Conservation (phyloP, 1,284 basidiomycete species). For the Tilletia walkeri region DNA sequence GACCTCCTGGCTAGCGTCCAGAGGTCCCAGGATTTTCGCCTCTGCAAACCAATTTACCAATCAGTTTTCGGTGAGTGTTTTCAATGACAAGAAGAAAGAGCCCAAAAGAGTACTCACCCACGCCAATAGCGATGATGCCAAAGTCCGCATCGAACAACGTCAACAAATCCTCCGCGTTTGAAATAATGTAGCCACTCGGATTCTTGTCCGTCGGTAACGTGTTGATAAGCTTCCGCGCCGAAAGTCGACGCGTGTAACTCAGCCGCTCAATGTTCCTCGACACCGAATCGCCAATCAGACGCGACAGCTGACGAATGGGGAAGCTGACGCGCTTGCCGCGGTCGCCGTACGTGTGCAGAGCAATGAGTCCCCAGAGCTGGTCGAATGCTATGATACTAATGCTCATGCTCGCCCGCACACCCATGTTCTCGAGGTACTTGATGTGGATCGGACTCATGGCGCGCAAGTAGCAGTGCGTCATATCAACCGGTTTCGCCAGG, state of each 20-base stretch:
- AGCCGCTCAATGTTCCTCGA: conserved; percentile 79
- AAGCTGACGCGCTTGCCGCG: conserved; percentile 80
- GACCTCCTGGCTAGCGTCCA: conserved; percentile 79
- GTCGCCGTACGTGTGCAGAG: conserved; percentile 76
- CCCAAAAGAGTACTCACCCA: conserved; percentile 44
- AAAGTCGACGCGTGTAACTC: conserved; percentile 74
- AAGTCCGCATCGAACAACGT: conserved; percentile 80
- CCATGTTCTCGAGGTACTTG: conserved; percentile 63
- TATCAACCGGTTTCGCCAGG: conserved; percentile 72
- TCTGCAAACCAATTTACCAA: conserved; percentile 16
- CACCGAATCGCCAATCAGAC: conserved; percentile 76
- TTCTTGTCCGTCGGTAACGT: conserved; percentile 71
- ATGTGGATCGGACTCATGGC: conserved; percentile 88
- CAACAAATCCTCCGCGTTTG: conserved; percentile 79
- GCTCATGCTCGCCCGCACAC: conserved; percentile 52
- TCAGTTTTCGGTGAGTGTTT: too few relatives aligned
- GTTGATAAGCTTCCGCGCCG: conserved; percentile 78
- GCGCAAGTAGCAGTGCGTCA: conserved; percentile 81
- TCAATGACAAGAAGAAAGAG: conserved; percentile 62
- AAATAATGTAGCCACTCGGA: conserved; percentile 79
- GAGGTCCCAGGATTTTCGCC: conserved; percentile 71
- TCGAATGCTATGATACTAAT: conserved; percentile 80
- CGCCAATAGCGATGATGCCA: conserved; percentile 79
- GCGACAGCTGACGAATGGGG: conserved; percentile 68
- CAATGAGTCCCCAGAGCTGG: conserved; percentile 78